phyloP scores from a whole-genome alignment of 2,329 filamentous ascomycete species.

The Colletotrichum lentis region DNA sequence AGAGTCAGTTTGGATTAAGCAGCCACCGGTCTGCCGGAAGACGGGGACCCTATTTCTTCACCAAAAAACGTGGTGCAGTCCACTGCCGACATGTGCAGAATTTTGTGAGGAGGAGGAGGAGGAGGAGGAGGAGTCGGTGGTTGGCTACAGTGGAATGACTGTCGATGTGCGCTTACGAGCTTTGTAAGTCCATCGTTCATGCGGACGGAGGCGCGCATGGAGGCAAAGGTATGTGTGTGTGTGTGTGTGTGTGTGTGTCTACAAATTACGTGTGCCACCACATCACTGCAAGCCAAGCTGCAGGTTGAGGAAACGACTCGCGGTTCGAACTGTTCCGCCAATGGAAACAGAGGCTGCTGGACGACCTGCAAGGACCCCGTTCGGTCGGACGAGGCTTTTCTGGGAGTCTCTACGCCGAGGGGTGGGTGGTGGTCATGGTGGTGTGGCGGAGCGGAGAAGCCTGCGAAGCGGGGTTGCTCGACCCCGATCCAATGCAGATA shows the following conservation, averaged over 20 bases:
- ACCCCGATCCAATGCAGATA: background rate
- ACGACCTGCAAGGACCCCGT: background rate
- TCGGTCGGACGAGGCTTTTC: background rate
- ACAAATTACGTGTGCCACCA: background rate
- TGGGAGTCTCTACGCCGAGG: background rate
- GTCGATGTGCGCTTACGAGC: background rate
- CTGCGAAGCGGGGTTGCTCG: background rate
- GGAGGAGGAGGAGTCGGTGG: background rate
- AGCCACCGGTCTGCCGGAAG: background rate
- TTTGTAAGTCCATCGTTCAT: background rate
- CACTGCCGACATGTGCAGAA: slow-evolving; percentile 1
- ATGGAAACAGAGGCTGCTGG: background rate
- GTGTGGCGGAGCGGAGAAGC: slow-evolving; percentile 1
- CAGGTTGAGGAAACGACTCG: background rate
- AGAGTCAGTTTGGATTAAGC: slow-evolving; percentile 2
- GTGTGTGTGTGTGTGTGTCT: no score
- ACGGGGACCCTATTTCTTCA: background rate
- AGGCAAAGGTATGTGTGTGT: background rate
- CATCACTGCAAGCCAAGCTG: background rate
- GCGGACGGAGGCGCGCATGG: background rate
- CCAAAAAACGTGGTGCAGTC: background rate
- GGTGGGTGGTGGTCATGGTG: background rate
- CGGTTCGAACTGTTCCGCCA: slow-evolving; percentile 10
- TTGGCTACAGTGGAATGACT: background rate
- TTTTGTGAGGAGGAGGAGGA: no score